phyloP scores from a whole-genome alignment of 2,329 filamentous ascomycete species.

The Coniosporium tulheliwenetii region DNA sequence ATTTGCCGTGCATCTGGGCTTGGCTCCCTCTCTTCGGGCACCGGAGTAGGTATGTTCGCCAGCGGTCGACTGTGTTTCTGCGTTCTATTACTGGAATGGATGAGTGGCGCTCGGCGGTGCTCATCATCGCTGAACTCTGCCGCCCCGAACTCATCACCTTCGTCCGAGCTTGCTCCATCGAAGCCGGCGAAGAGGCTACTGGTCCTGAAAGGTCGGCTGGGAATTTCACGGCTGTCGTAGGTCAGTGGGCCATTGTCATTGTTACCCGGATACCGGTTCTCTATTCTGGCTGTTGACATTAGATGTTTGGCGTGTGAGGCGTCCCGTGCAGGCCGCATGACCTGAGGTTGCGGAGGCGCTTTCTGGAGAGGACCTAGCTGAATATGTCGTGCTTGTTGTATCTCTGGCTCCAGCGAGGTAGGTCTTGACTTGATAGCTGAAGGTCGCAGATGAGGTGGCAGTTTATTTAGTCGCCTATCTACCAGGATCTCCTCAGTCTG shows the following conservation, averaged over 20 bases:
- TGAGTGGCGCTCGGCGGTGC: too few relatives aligned
- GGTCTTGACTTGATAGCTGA: constrained; percentile 51
- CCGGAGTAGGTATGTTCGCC: constrained; percentile 22
- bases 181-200: constrained; percentile 83
- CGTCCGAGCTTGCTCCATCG: constrained; percentile 44
- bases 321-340: too few relatives aligned
- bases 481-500: constrained; percentile 89
- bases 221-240: constrained; percentile 37
- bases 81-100: constrained; percentile 15
- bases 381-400: too few relatives aligned
- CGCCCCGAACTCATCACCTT: constrained; percentile 45
- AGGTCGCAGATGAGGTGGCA: constrained; percentile 66
- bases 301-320: neutral
- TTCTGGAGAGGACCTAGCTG: too few relatives aligned
- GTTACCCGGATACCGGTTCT: constrained; percentile 60
- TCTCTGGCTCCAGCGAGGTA: too few relatives aligned
- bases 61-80: constrained; percentile 30
- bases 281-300: constrained; percentile 20
- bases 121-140: constrained; percentile 46
- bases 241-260: constrained; percentile 67
- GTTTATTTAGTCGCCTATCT: constrained; percentile 57
- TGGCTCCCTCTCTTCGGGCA: constrained; percentile 25
- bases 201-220: constrained; percentile 56
- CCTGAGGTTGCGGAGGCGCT: too few relatives aligned
- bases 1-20: constrained; percentile 1